Evolutionary conservation across 768 basidiomycete species (phyloP).

Genomic region (Scleroderma bovista): DNA sequence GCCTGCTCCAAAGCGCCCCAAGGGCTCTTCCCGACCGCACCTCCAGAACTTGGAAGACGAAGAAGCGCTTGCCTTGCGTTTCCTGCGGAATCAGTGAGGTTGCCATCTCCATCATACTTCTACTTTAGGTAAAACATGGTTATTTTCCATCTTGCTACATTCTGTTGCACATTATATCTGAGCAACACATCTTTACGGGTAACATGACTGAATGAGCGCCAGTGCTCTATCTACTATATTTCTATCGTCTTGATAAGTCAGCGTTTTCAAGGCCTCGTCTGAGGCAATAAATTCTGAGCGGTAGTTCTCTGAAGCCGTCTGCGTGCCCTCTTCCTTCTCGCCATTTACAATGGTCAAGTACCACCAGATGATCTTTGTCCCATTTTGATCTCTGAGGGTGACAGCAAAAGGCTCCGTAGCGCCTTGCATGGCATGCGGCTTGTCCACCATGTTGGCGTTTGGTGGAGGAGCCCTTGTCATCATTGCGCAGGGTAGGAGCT

Average conservation of each 20-base stretch:
- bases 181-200: too few relatives aligned
- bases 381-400: conserved; percentile 21
- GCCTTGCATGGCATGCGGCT: conserved; percentile 11
- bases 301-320: conserved; percentile 40
- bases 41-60: conserved; percentile 43
- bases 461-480: conserved; percentile 50
- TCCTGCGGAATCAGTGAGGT: conserved; percentile 38
- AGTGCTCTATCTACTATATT: conserved; percentile 36
- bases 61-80: conserved; percentile 58
- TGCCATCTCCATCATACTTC: not conserved
- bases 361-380: conserved; percentile 50
- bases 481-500: conserved; percentile 44
- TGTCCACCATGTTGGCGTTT: conserved; percentile 33
- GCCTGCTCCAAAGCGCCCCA: conserved; percentile 30
- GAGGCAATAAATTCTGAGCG: conserved; percentile 34
- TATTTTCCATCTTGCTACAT: too few relatives aligned
- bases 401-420: conserved; percentile 34
- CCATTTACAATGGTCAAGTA: conserved; percentile 35
- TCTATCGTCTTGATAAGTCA: conserved; percentile 36
- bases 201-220: conserved; percentile 24
- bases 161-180: not conserved
- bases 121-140: not conserved
- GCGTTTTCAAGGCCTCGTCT: conserved; percentile 28
- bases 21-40: conserved; percentile 6
- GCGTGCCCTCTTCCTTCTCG: conserved; percentile 36